Conservation (phyloP, 805 yeast genomes). For the Yamadazyma sp. region DNA sequence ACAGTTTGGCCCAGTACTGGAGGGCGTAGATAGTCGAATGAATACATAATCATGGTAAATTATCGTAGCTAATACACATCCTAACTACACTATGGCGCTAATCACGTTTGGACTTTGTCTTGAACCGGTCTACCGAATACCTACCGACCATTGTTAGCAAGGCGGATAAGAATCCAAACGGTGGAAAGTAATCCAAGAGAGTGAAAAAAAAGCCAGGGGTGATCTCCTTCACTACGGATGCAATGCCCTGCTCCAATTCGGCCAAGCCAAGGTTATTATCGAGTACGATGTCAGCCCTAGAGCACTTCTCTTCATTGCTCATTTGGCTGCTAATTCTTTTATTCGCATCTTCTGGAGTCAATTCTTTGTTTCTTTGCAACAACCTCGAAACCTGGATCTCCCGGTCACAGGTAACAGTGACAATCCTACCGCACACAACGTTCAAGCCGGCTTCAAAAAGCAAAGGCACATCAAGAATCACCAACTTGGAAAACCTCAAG, state of each 20-base stretch:
- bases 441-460: slow-evolving; percentile 79
- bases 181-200: slow-evolving; percentile 27
- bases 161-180: slow-evolving; percentile 26
- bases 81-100: too few species aligned
- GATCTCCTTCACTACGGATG: slow-evolving; percentile 23
- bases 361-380: slow-evolving; percentile 61
- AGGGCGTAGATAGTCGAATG: slow-evolving; percentile 52
- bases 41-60: neutral
- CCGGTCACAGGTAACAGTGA: slow-evolving; percentile 65
- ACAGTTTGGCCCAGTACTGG: slow-evolving; percentile 97
- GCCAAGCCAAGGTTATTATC: slow-evolving; percentile 50
- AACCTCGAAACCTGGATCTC: slow-evolving; percentile 65
- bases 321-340: slow-evolving; percentile 78
- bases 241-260: slow-evolving; percentile 24
- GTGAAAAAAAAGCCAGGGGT: slow-evolving; percentile 25
- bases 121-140: slow-evolving; percentile 21
- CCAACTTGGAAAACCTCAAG: slow-evolving; percentile 55
- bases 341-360: slow-evolving; percentile 63
- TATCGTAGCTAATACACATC: neutral
- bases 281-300: slow-evolving; percentile 63
- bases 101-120: too few species aligned
- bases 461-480: slow-evolving; percentile 86
- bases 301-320: slow-evolving; percentile 56
- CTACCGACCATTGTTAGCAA: slow-evolving; percentile 21
- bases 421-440: slow-evolving; percentile 63